Evolutionary conservation across 129 eudicot genomes (phyloP).

Genomic region (Solidago caesia): DNA sequence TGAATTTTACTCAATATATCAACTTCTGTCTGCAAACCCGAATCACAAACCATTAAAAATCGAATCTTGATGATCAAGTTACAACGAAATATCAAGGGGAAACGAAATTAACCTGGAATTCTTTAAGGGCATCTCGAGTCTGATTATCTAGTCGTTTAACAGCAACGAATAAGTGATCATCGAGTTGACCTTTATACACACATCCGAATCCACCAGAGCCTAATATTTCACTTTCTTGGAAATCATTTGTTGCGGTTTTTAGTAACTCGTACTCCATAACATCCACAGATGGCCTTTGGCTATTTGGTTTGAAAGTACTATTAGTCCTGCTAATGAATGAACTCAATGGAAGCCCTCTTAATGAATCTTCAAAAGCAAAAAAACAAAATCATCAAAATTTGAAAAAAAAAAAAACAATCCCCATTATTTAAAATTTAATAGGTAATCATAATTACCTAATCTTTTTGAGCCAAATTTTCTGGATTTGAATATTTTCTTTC

Average conservation of each 20-base stretch:
- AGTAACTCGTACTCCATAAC: conserved; percentile 54
- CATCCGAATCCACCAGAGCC: conserved; percentile 82
- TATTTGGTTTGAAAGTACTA: conserved; percentile 32
- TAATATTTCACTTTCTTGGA: conserved; percentile 53
- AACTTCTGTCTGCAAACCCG: conserved; percentile 75
- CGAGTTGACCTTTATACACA: conserved; percentile 65
- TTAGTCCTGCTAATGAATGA: conserved; percentile 40
- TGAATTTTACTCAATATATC: conserved; percentile 79
- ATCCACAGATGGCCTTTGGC: conserved; percentile 31
- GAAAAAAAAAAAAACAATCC: not conserved
- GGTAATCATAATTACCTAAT: conserved; percentile 42
- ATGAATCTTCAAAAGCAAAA: conserved; percentile 34
- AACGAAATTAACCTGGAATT: conserved; percentile 56
- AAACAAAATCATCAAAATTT: conserved; percentile 4
- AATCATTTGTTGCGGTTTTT: conserved; percentile 58
- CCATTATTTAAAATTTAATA: not conserved
- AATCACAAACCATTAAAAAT: conserved; percentile 12
- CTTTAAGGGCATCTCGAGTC: conserved; percentile 48
- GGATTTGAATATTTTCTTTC: conserved; percentile 42
- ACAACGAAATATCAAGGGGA: conserved; percentile 4
- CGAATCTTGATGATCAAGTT: conserved; percentile 15
- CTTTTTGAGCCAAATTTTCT: conserved; percentile 20
- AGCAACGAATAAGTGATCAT: conserved; percentile 46
- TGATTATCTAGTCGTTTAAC: conserved; percentile 60
- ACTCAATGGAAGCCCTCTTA: conserved; percentile 37